Evolutionary conservation across 176 grass and related monocot species (phyloP).

Genomic region (Carex scoparia): DNA sequence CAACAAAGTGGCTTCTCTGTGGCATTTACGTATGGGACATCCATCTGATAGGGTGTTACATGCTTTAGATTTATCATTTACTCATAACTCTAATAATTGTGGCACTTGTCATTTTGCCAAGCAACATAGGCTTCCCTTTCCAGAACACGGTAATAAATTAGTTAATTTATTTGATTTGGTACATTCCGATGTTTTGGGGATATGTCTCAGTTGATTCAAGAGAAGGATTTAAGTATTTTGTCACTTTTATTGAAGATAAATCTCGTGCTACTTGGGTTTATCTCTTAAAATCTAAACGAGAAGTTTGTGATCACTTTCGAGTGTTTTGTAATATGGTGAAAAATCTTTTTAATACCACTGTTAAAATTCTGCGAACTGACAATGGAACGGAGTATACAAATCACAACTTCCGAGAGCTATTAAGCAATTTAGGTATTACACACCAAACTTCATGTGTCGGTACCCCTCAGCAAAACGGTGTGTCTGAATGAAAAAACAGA

Average conservation of each 20-base stretch:
- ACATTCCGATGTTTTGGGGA: too few relatives aligned
- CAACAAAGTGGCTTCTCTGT: too few relatives aligned
- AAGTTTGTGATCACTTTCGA: not conserved
- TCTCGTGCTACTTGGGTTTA: slow-evolving; percentile 13
- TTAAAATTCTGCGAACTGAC: slow-evolving; percentile 12
- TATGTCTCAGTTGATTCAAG: too few relatives aligned
- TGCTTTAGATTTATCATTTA: too few relatives aligned
- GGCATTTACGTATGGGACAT: too few relatives aligned
- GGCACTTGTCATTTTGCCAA: too few relatives aligned
- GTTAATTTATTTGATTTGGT: too few relatives aligned
- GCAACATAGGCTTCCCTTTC: too few relatives aligned
- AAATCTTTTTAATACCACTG: not conserved
- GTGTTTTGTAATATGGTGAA: not conserved
- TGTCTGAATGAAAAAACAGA: not conserved
- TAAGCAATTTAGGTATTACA: not conserved
- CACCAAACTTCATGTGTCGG: not conserved
- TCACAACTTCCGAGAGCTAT: not conserved
- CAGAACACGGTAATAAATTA: too few relatives aligned
- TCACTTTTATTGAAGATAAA: slow-evolving; percentile 15
- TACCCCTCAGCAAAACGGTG: slow-evolving; percentile 4
- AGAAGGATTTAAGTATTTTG: slow-evolving; percentile 5
- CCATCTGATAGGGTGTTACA: too few relatives aligned
- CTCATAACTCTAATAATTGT: too few relatives aligned
- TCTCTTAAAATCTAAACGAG: not conserved
- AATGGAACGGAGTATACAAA: slow-evolving; percentile 10